Evolutionary conservation across 208 protist species (phyloP).

Genomic region (Naegleria gruberi): DNA sequence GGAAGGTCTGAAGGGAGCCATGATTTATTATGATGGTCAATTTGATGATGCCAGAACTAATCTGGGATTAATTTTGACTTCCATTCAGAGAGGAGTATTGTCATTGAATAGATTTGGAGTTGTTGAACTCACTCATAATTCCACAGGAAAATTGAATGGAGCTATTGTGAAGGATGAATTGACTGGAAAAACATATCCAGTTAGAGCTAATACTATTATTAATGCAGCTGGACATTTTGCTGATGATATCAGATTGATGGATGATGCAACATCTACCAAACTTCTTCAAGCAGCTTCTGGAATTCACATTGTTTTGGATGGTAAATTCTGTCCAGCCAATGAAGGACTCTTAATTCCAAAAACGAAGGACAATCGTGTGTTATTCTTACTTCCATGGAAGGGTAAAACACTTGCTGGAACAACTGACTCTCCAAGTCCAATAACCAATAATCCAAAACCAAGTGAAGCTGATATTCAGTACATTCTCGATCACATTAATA

Average conservation of each 20-base stretch:
- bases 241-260: slow-evolving; percentile 64
- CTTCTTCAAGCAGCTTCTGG: slow-evolving; percentile 61
- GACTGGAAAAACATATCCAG: slow-evolving; percentile 50
- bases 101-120: slow-evolving; percentile 72
- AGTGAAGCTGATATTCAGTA: slow-evolving; percentile 67
- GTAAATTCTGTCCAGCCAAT: not conserved
- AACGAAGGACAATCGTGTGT: slow-evolving; percentile 78
- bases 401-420: slow-evolving; percentile 84
- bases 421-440: slow-evolving; percentile 57
- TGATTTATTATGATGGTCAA: slow-evolving; percentile 89
- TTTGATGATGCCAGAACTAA: slow-evolving; percentile 91
- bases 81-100: slow-evolving; percentile 67
- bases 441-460: slow-evolving; percentile 15
- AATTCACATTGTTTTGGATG: slow-evolving; percentile 69
- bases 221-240: slow-evolving; percentile 79
- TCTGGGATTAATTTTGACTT: slow-evolving; percentile 78
- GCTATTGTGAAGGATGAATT: slow-evolving; percentile 61
- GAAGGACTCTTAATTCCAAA: slow-evolving; percentile 62
- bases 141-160: slow-evolving; percentile 52
- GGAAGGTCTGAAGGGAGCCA: slow-evolving; percentile 62
- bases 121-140: not conserved
- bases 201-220: slow-evolving; percentile 72
- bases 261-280: slow-evolving; percentile 35
- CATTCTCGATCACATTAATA: slow-evolving; percentile 51
- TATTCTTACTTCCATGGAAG: slow-evolving; percentile 81